Percentiles rank a stretch among this genome's conserved stretches.
Evolutionary conservation across 2,329 filamentous ascomycete species (phyloP).

Genomic region (Leptographium procerum): DNA sequence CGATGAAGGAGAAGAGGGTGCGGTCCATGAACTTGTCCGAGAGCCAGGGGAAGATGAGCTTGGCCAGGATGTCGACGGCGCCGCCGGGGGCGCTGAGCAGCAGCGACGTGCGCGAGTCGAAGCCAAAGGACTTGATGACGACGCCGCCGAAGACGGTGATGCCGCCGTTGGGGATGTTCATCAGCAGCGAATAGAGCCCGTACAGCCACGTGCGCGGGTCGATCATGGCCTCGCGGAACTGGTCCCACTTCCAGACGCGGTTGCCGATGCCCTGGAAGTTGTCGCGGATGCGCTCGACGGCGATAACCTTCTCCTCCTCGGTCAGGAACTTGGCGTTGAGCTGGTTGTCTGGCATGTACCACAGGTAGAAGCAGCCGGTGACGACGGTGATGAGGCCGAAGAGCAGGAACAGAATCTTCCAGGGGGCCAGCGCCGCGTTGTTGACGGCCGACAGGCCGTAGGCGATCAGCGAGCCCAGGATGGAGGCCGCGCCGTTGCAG

Average conservation of each 20-base stretch:
- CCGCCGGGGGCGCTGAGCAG: neutral
- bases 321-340: slow-evolving; percentile 40
- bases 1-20: neutral
- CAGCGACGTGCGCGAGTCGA: neutral
- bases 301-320: slow-evolving; percentile 37
- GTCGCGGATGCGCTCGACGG: slow-evolving; percentile 39
- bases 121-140: slow-evolving; percentile 1
- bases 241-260: slow-evolving; percentile 30
- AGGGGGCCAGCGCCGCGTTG: slow-evolving; percentile 33
- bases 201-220: slow-evolving; percentile 24
- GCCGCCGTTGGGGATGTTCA: slow-evolving; percentile 5
- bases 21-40: neutral
- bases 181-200: neutral
- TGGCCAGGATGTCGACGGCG: neutral
- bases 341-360: slow-evolving; percentile 46
- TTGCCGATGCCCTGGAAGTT: slow-evolving; percentile 49
- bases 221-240: slow-evolving; percentile 29
- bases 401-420: slow-evolving; percentile 60
- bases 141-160: neutral
- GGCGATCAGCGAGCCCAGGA: slow-evolving; percentile 5
- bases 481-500: slow-evolving; percentile 1
- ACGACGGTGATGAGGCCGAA: slow-evolving; percentile 43
- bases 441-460: slow-evolving; percentile 40
- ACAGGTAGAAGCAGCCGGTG: slow-evolving; percentile 47
- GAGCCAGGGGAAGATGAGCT: neutral